Evolutionary conservation across 2,329 filamentous ascomycete species (phyloP), one percentile per base, ranked within the genome.

Genomic region (Cladosporium sp.): DNA sequence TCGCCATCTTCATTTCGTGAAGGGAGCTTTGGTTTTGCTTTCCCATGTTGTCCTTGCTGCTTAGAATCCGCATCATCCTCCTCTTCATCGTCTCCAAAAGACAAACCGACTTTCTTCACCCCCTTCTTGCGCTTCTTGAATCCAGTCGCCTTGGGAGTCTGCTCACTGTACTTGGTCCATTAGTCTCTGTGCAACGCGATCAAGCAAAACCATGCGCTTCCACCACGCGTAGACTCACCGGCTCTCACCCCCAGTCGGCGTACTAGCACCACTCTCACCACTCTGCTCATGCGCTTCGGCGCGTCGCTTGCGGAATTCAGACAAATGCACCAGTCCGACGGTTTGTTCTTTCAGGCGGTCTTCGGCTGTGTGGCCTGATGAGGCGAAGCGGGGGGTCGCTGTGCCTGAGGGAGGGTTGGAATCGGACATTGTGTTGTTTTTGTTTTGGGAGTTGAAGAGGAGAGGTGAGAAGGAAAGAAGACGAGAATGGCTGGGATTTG

Each of bases 251-350:
- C 83, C 80, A 38, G 72, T 69, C 33, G 78, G 77, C 33, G 78
- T 81, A 36, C 69, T 73, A 27, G 73, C 70, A 49, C 78, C 74
- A 47, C 85, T 62, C 84, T 82, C 11, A 82, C 84, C 40, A 16
- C 55, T 49, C 65, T 88, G 84, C 68, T 96, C 92, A 41, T 95
- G 75, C n/a, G 91, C 88, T 69, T 96, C 89, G 59, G 90, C 91
- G 69, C 92, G 88, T 53, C 93, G 84, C 73, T 98, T 97, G 69
- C 92, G 89, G 69, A 95, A 97, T 66, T 97, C 93, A 57, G 88
- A 89, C 38, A 96, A 83, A 51, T 88, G 82, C 47, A 97, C 92
- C 2, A 98, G 83, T 35, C 93, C 93, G 57, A 96, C 90, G 0
- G 89, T 95, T 63, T 89, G 84, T 48, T 83, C 88, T 53, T 92